Conservation (phyloP, 2,329 filamentous ascomycete genomes). For the Cladorrhinum sp. region DNA sequence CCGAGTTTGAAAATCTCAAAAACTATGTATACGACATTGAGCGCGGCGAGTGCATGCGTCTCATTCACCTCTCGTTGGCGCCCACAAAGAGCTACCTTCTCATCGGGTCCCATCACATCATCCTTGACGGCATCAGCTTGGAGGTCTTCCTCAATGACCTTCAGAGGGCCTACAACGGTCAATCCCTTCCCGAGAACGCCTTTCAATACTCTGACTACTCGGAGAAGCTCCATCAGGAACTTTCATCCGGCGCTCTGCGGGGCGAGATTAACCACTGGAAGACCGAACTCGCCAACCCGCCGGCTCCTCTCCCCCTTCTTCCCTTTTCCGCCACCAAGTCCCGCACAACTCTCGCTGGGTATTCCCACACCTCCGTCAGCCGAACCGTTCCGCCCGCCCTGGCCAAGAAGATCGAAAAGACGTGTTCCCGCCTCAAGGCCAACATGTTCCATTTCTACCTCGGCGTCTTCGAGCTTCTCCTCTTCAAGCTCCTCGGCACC, state of each 20-base stretch:
- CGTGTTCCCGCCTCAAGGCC: background rate
- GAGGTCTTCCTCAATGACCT: conserved; percentile 25
- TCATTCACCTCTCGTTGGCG: conserved; percentile 22
- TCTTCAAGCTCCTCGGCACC: conserved; percentile 27
- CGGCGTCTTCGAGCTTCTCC: conserved; percentile 31
- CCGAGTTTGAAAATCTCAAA: background rate
- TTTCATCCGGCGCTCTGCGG: background rate
- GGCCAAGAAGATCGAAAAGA: conserved; percentile 19
- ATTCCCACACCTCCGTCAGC: no score
- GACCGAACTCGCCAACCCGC: no score
- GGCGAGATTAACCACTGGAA: background rate
- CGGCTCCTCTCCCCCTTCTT: no score
- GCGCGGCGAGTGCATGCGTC: conserved; percentile 25
- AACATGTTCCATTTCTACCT: conserved; percentile 30
- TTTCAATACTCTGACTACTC: conserved; percentile 4
- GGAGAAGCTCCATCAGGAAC: background rate
- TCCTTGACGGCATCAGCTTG: conserved; percentile 31
- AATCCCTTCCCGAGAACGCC: background rate
- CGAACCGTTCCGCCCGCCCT: background rate
- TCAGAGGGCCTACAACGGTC: background rate
- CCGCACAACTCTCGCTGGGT: no score
- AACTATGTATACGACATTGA: conserved; percentile 25
- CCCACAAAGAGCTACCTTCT: conserved; percentile 24
- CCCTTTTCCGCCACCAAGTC: no score
- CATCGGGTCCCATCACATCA: conserved; percentile 34